These are phyloP conservation scores for Zygoascus ofunaensis DNA, from an alignment of 805 yeast species.

Conservation along the genomic window DNA sequence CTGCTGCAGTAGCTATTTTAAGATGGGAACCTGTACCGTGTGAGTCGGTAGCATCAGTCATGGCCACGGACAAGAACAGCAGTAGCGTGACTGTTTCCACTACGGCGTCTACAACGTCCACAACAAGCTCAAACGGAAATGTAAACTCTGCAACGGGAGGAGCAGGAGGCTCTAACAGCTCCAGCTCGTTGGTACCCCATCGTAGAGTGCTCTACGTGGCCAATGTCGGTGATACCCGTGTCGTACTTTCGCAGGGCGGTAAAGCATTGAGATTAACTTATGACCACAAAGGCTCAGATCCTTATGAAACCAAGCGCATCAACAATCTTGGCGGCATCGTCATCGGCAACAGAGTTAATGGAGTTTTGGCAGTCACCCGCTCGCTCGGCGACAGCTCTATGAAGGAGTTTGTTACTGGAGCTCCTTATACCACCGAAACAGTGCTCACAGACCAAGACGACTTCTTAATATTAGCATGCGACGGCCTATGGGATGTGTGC, in stretches of 20 bases:
- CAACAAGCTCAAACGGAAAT: not conserved
- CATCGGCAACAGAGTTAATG: conserved; percentile 87
- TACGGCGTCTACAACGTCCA: not conserved
- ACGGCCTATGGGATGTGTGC: conserved; percentile 94
- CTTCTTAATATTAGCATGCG: conserved; percentile 85
- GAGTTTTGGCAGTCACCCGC: conserved; percentile 89
- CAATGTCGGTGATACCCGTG: conserved; percentile 88
- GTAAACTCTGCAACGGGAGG: too few relatives aligned
- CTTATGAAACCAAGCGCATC: conserved; percentile 65
- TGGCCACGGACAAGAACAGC: not conserved
- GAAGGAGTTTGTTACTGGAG: conserved; percentile 80
- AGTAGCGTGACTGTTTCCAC: not conserved
- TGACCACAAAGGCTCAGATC: conserved; percentile 89
- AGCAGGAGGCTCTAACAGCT: too few relatives aligned
- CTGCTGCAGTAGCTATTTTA: conserved; percentile 88
- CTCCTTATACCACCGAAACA: conserved; percentile 87
- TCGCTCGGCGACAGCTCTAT: conserved; percentile 90
- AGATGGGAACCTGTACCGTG: conserved; percentile 58
- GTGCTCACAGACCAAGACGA: conserved; percentile 60
- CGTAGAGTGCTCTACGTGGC: conserved; percentile 77
- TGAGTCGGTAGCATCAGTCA: not conserved
- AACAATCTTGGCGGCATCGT: conserved; percentile 75
- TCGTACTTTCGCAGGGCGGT: conserved; percentile 69
- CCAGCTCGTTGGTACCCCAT: not conserved
- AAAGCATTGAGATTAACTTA: conserved; percentile 72